Percentiles rank a stretch among this genome's conserved stretches.
Conservation (phyloP, 148 eudicot species). For the Amaranthus hypochondriacus region DNA sequence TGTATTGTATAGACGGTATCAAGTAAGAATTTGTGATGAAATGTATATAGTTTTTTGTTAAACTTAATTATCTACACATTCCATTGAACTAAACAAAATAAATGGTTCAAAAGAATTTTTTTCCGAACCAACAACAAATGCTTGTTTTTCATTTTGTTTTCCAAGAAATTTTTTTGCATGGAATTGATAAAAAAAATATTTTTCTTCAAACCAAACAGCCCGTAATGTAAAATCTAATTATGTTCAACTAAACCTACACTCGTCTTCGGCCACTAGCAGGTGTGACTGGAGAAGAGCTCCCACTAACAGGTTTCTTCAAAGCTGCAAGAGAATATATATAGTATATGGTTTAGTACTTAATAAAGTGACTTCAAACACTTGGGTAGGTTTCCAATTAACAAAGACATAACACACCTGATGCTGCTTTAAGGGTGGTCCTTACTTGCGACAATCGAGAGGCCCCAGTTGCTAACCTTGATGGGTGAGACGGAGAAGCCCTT, state of each 20-base stretch:
- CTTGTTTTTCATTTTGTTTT: too few species aligned
- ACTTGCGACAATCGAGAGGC: slow-evolving; percentile 43
- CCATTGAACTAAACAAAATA: too few species aligned
- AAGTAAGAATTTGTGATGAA: too few species aligned
- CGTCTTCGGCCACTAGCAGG: slow-evolving; percentile 25
- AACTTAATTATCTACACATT: too few species aligned
- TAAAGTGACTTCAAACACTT: background rate
- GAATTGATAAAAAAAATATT: too few species aligned
- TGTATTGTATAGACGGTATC: too few species aligned
- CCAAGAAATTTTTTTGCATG: too few species aligned
- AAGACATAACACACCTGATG: slow-evolving; percentile 27
- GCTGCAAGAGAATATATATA: slow-evolving; percentile 26
- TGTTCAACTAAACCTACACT: slow-evolving; percentile 7
- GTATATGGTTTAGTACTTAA: background rate
- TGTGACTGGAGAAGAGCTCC: slow-evolving; percentile 31
- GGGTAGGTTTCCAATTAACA: background rate
- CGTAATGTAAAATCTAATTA: background rate
- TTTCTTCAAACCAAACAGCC: background rate
- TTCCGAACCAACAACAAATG: too few species aligned
- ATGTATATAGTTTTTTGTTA: too few species aligned
- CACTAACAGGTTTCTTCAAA: slow-evolving; percentile 28
- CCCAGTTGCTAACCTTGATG: slow-evolving; percentile 28
- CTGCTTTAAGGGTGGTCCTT: slow-evolving; percentile 25
- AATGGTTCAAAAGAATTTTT: too few species aligned
- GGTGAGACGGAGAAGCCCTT: slow-evolving; percentile 23